These are phyloP conservation scores for Leishmania guyanensis DNA, from an alignment of 208 protist species.

Conservation along the genomic window DNA sequence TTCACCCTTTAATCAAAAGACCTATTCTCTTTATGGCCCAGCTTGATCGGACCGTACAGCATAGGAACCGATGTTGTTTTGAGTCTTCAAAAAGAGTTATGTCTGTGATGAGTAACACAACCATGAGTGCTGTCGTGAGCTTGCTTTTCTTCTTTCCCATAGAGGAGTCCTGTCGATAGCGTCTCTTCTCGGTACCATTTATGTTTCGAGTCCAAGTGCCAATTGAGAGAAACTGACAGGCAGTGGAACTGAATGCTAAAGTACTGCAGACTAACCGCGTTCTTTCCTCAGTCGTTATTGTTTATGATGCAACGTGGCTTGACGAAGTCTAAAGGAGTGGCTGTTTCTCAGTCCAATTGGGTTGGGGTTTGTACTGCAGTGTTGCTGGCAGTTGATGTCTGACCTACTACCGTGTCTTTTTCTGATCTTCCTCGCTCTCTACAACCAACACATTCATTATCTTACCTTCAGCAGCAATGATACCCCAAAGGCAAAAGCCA, in stretches of 20 bases:
- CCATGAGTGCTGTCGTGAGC: neutral
- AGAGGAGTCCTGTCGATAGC: neutral
- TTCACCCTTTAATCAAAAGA: neutral
- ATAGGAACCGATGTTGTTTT: neutral
- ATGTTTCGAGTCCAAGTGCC: neutral
- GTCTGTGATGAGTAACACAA: neutral
- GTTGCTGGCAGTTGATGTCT: neutral
- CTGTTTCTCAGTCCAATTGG: neutral
- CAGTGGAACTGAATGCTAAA: neutral
- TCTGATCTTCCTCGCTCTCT: neutral
- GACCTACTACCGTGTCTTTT: neutral
- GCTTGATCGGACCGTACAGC: neutral
- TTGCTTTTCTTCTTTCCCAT: neutral
- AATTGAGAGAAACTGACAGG: neutral
- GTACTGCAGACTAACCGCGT: neutral
- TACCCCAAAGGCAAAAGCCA: constrained; percentile 6
- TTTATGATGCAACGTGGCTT: neutral
- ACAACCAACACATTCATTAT: neutral
- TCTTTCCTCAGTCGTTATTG: neutral
- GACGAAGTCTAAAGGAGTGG: neutral
- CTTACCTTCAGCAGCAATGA: constrained; percentile 8
- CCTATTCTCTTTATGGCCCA: neutral
- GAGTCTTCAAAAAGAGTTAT: neutral
- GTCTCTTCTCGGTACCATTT: neutral
- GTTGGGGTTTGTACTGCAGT: neutral